These are phyloP conservation scores for Pleurotus pulmonarius DNA, from an alignment of 768 basidiomycete genomes.

Conservation along the genomic window DNA sequence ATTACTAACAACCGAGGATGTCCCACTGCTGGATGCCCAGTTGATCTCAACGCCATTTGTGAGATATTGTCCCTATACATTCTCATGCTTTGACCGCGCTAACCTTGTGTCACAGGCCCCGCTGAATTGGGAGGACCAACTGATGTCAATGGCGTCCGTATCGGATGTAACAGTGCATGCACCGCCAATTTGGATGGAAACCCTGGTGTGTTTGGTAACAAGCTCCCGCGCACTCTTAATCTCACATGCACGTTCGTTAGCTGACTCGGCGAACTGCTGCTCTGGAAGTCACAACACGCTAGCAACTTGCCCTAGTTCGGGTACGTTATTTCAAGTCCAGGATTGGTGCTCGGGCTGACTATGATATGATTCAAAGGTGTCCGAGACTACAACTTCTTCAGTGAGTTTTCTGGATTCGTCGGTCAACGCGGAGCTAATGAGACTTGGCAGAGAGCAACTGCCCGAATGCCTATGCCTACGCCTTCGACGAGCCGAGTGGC, in stretches of 20 bases:
- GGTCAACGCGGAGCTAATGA: background rate
- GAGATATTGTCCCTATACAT: background rate
- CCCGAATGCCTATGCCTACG: slow-evolving; percentile 36
- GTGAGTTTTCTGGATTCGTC: background rate
- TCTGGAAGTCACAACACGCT: slow-evolving; percentile 27
- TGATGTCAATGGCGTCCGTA: slow-evolving; percentile 40
- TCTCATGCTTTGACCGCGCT: background rate
- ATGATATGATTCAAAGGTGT: slow-evolving; percentile 15
- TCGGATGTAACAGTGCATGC: slow-evolving; percentile 57
- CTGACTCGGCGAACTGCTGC: slow-evolving; percentile 31
- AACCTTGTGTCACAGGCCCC: slow-evolving; percentile 18
- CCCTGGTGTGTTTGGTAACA: slow-evolving; percentile 10
- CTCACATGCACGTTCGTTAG: background rate
- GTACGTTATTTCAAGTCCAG: slow-evolving; percentile 11
- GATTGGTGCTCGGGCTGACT: background rate
- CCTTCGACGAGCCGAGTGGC: slow-evolving; percentile 39
- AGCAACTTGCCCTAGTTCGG: slow-evolving; percentile 30
- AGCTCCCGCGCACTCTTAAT: too few relatives aligned
- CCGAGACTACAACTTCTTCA: slow-evolving; percentile 22
- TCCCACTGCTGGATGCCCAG: slow-evolving; percentile 50
- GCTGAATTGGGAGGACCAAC: slow-evolving; percentile 40
- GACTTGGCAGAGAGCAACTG: slow-evolving; percentile 20
- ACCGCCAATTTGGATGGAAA: slow-evolving; percentile 29
- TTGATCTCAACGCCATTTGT: slow-evolving; percentile 61
- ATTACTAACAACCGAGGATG: slow-evolving; percentile 58